Conservation (phyloP, 2,329 filamentous ascomycete species). For the Neocucurbitaria cava region DNA sequence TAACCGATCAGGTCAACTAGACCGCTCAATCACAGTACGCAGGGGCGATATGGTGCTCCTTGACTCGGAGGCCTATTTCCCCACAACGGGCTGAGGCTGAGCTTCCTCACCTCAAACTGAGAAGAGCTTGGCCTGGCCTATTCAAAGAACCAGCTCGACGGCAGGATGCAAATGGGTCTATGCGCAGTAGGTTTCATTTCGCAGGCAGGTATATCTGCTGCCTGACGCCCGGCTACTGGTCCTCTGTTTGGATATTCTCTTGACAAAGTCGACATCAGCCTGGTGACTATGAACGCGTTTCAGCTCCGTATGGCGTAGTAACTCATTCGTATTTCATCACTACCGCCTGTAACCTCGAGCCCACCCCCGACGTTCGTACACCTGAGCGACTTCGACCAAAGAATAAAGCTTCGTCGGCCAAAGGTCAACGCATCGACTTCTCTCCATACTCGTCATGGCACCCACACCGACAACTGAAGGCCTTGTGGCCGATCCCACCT, state of each 20-base stretch:
- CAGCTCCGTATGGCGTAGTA: slow-evolving; percentile 27
- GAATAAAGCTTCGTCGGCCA: background rate
- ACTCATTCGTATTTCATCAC: slow-evolving; percentile 15
- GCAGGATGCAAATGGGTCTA: slow-evolving; percentile 20
- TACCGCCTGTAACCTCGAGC: slow-evolving; percentile 13
- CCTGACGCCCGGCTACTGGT: slow-evolving; percentile 20
- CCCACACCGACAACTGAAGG: slow-evolving; percentile 31
- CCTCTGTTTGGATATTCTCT: slow-evolving; percentile 11
- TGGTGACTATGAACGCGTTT: slow-evolving; percentile 14
- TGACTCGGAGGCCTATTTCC: slow-evolving; percentile 22
- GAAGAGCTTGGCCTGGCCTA: slow-evolving; percentile 32
- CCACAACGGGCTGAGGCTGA: slow-evolving; percentile 40
- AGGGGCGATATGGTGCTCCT: slow-evolving; percentile 22
- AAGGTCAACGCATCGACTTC: background rate
- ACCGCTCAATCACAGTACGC: slow-evolving; percentile 11
- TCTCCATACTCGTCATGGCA: slow-evolving; percentile 24
- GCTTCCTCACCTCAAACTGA: slow-evolving; percentile 22
- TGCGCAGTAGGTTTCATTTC: slow-evolving; percentile 32
- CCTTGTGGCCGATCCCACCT: slow-evolving; percentile 12
- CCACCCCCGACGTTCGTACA: background rate
- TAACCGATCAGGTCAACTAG: slow-evolving; percentile 10
- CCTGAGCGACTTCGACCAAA: background rate
- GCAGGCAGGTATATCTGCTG: slow-evolving; percentile 32
- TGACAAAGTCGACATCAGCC: slow-evolving; percentile 15
- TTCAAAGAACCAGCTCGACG: slow-evolving; percentile 22